Base-by-base conservation (phyloP, 2,329 filamentous ascomycete genomes). In the Bipolaris victoriae region DNA sequence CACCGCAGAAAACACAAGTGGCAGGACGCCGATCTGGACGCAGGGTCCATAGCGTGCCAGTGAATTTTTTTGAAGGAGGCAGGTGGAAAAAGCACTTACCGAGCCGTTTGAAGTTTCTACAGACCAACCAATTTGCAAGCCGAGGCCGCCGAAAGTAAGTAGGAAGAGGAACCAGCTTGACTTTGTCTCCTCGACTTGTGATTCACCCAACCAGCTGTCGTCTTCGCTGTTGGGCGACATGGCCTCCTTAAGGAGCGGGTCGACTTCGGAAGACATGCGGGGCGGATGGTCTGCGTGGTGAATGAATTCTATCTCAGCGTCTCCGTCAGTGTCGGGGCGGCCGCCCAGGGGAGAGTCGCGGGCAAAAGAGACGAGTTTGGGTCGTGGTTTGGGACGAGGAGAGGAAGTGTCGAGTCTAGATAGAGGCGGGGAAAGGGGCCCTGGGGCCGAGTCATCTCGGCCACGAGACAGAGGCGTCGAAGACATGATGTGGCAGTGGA, bases 51-150 rank as follows among this genome's bases (percentile, higher is more conserved):
- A n/a, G 10, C 39, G 47, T 26, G 24, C 26, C 31, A 41, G 40
- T 47, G 11, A 41, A 48, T 15, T 3, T 11, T 33, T 11, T 31
- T 10, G 10, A 13, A 13, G 49, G 22, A 29, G 2, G 15, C n/a
- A 29, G 10, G 5, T 5, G 43, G 20, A 35, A 49, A 48, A 46
- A 48, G 20, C 46, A 77, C 82, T 70, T 74, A 85, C 83, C 51
- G 94, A 97, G 67, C 93, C 93, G 80, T 96, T 94, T 52, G 92
- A 96, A 40, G 97, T 83, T 77, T 98, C 94, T 40, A 97, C 92
- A 1, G 93, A 93, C 94, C 94, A 98, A 26, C 94, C 92, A 66
- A 98, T 90, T 78, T 98, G 94, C 61, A 98, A 81, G 22, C 86
- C 94, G 58, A 91, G 91, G 65, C 97, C 90, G 72, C 90, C 88